Percentiles rank a stretch among this genome's conserved stretches.
Conservation (phyloP, 73 alveolate species). For the Diophrys sp. region DNA sequence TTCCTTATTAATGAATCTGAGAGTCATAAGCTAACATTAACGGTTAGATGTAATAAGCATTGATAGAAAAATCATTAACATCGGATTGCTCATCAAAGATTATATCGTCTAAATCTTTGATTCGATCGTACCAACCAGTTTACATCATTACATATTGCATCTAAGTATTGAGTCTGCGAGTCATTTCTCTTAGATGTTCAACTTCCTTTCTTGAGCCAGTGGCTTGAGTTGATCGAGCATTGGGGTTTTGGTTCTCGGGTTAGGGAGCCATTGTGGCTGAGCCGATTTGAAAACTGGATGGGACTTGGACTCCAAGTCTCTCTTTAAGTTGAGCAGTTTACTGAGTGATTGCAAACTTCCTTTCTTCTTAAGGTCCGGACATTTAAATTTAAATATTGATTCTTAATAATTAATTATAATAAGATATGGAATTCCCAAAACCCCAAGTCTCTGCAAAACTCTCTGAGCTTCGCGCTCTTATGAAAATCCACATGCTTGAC, state of each 20-base stretch:
- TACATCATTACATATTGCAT: neutral
- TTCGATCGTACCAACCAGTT: neutral
- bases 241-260: neutral
- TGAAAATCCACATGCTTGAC: too few species aligned
- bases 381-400: slow-evolving; percentile 12
- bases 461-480: too few species aligned
- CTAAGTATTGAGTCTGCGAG: slow-evolving; percentile 7
- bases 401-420: too few species aligned
- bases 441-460: too few species aligned
- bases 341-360: slow-evolving; percentile 7
- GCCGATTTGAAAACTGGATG: neutral
- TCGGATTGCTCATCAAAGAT: neutral
- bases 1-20: slow-evolving; percentile 2
- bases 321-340: neutral
- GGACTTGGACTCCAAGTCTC: neutral
- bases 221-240: neutral
- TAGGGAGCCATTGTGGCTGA: neutral
- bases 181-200: slow-evolving; percentile 25
- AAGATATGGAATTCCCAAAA: too few species aligned
- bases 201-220: slow-evolving; percentile 24
- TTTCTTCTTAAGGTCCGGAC: slow-evolving; percentile 57
- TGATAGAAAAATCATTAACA: neutral
- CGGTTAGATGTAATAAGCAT: slow-evolving; percentile 17
- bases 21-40: slow-evolving; percentile 13
- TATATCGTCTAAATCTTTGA: slow-evolving; percentile 6